These are phyloP conservation scores for Nakazawaea sp. DNA, from an alignment of 805 yeast species.

Conservation along the genomic window DNA sequence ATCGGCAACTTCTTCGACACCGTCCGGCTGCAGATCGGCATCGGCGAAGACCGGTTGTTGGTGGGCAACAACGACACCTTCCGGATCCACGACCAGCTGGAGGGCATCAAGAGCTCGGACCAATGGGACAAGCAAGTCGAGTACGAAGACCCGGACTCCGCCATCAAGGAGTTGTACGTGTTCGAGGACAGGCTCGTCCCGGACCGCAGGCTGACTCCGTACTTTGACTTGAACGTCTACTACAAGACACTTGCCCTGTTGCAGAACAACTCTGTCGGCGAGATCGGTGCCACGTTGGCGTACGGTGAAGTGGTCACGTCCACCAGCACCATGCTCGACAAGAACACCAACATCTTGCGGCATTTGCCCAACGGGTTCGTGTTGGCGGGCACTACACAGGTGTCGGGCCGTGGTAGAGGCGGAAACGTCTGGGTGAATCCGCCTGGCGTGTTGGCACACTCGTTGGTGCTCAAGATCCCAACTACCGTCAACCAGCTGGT, in stretches of 20 bases:
- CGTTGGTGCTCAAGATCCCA: conserved; percentile 61
- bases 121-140: conserved; percentile 23
- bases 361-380: conserved; percentile 65
- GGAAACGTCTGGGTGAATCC: conserved; percentile 96
- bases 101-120: conserved; percentile 13
- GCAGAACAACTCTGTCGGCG: conserved; percentile 16
- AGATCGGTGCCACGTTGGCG: conserved; percentile 56
- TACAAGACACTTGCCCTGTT: conserved; percentile 23
- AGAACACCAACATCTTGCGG: conserved; percentile 53
- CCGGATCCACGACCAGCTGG: conserved; percentile 30
- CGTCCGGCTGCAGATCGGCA: conserved; percentile 27
- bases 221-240: conserved; percentile 59
- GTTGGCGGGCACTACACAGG: conserved; percentile 73
- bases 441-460: conserved; percentile 80
- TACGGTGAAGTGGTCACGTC: conserved; percentile 91
- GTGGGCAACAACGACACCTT: conserved; percentile 51
- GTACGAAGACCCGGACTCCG: conserved; percentile 49
- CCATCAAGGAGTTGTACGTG: conserved; percentile 48
- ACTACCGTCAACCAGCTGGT: conserved; percentile 31
- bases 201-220: conserved; percentile 52
- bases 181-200: conserved; percentile 39
- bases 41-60: conserved; percentile 33
- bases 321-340: conserved; percentile 72
- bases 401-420: conserved; percentile 90
- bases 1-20: conserved; percentile 25